Conservation (phyloP, 2,329 filamentous ascomycete species). For the Phialocephala sp. region DNA sequence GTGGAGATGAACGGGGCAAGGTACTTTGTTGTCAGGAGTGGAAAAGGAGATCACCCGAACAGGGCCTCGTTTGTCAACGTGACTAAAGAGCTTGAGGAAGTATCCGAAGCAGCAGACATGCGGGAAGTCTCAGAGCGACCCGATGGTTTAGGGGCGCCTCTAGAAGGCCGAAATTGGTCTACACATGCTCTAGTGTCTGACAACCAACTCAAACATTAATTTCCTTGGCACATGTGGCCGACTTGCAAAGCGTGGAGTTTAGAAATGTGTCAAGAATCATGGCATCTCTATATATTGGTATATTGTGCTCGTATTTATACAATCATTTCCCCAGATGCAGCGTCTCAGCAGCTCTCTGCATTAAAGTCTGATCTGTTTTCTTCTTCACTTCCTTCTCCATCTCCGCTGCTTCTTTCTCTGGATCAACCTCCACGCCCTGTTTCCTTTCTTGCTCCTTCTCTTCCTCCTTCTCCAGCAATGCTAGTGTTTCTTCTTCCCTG, state of each 20-base stretch:
- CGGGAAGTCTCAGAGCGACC: neutral
- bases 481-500: conserved; percentile 51
- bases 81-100: neutral
- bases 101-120: neutral
- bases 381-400: conserved; percentile 38
- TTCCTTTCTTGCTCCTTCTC: conserved; percentile 45
- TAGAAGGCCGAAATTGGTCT: neutral
- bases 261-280: neutral
- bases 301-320: conserved; percentile 14
- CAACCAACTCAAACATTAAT: neutral
- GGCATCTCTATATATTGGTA: conserved; percentile 10
- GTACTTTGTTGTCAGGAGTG: conserved; percentile 46
- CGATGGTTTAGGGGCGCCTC: neutral
- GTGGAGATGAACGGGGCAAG: conserved; percentile 39
- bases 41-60: conserved; percentile 27
- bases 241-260: too few relatives aligned
- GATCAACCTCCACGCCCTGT: conserved; percentile 35
- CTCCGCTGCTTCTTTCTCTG: conserved; percentile 44
- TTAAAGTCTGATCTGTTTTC: conserved; percentile 36
- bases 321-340: conserved; percentile 30
- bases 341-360: conserved; percentile 36
- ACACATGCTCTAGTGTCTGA: neutral
- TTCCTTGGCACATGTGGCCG: neutral
- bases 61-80: neutral
- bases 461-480: conserved; percentile 49